Evolutionary conservation across 805 yeast species (phyloP), one percentile per base, ranked within the genome.

Genomic region (Candida oleophila): DNA sequence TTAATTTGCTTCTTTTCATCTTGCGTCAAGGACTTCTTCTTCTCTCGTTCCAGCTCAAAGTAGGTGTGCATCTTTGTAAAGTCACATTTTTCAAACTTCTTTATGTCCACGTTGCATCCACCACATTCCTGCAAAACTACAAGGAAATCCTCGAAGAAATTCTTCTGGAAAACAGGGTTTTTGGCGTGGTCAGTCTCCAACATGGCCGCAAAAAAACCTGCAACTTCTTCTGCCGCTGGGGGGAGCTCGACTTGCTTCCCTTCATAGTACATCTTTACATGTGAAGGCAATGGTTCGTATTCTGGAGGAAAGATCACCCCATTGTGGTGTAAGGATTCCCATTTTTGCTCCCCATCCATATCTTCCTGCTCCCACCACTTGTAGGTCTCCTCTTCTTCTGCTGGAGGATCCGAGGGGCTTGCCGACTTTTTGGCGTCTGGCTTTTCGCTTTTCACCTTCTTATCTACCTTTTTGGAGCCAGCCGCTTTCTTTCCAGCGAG

Each of bases 301-400:
- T 81, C 85, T 0, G 98, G 97, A 2, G 99, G 97, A 58, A 92
- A 92, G 28, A 91, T 68, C 11, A 92, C 97, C 57, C 99, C 99
- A 53, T 79, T 83, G 62, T 92, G 99, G 51, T 81, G 89, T 44
- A 92, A 69, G 1, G 90, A 78, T 20, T 81, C 84, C 99, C 99
- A 92, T 60, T 89, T 89, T 45, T 83, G 74, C 37, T 84, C 80
- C 28, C 85, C 92, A 58, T 87, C 87, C 28, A 82, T 66, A 52
- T 85, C 86, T 39, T 80, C 81, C 38, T 80, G 81, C 61, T 88
- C 92, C 94, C 96, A 89, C 95, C 96, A 83, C 64, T 82, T 84
- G 60, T 80, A 83, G n/a, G 67, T 72, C 2, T 76, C 88, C 15
- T 77, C 83, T 16, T 73, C 80, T 4, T 68, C 77, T 11, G 43